A percentile compares a stretch with the other conserved stretches of the same genome.
phyloP scores from a whole-genome alignment of 2,329 filamentous ascomycete genomes.

The Alternaria sp. region DNA sequence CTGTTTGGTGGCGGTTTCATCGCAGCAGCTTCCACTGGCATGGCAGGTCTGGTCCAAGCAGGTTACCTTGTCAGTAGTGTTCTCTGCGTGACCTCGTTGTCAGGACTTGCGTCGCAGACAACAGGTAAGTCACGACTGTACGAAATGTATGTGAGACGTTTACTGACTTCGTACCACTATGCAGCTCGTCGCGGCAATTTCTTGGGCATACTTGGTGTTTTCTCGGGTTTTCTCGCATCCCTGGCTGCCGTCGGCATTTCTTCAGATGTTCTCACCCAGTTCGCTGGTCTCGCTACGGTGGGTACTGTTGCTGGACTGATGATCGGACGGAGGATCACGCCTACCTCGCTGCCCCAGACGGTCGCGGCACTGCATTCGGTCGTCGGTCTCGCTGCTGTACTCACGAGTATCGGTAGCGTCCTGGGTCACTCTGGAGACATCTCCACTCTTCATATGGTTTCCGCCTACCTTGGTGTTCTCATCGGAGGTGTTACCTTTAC shows the following conservation, averaged over 20 bases:
- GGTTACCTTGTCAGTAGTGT: conserved; percentile 86
- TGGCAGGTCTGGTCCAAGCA: conserved; percentile 83
- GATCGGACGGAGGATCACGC: conserved; percentile 85
- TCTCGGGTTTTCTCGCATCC: conserved; percentile 81
- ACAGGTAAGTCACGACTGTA: conserved; percentile 53
- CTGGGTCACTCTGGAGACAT: conserved; percentile 76
- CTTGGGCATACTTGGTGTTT: conserved; percentile 84
- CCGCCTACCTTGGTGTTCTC: conserved; percentile 83
- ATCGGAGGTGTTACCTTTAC: conserved; percentile 91
- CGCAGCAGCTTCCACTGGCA: conserved; percentile 79
- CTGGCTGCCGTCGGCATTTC: conserved; percentile 81
- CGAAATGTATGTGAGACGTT: background rate
- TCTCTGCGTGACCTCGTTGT: conserved; percentile 80
- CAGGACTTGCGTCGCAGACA: conserved; percentile 78
- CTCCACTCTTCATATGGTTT: conserved; percentile 81
- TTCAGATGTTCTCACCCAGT: conserved; percentile 78
- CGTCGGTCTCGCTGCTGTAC: conserved; percentile 83
- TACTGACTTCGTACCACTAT: background rate
- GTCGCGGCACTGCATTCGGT: conserved; percentile 90
- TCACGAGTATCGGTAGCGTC: conserved; percentile 88
- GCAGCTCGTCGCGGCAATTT: conserved; percentile 80
- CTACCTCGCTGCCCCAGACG: conserved; percentile 86
- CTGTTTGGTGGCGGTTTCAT: conserved; percentile 83
- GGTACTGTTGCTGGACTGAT: conserved; percentile 73
- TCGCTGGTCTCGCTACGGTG: conserved; percentile 74